Conservation (phyloP, 768 basidiomycete genomes). For the Agaricus sinodeliciosus region DNA sequence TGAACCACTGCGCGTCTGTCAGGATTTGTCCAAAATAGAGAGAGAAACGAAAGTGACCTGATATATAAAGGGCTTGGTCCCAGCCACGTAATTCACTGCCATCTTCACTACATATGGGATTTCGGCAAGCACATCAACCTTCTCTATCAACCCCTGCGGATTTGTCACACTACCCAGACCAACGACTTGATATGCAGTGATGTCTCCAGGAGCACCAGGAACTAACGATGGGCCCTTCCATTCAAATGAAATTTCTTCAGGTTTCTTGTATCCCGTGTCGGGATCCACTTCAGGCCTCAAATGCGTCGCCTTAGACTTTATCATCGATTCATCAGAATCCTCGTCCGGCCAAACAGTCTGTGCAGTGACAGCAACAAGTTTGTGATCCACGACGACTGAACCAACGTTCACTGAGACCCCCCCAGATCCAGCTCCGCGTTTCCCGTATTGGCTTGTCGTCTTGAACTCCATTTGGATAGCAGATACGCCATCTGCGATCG, state of each 20-base stretch:
- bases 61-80: slow-evolving; percentile 92
- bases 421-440: slow-evolving; percentile 73
- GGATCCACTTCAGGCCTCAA: slow-evolving; percentile 53
- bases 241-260: slow-evolving; percentile 59
- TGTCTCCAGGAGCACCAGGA: slow-evolving; percentile 39
- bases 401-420: slow-evolving; percentile 84
- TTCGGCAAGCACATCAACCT: slow-evolving; percentile 93
- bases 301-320: slow-evolving; percentile 65
- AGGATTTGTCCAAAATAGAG: slow-evolving; percentile 10
- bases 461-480: slow-evolving; percentile 96
- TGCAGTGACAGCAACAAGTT: slow-evolving; percentile 69
- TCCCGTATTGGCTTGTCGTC: slow-evolving; percentile 74
- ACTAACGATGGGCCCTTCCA: slow-evolving; percentile 74
- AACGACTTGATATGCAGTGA: slow-evolving; percentile 50
- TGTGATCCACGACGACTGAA: slow-evolving; percentile 72
- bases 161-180: slow-evolving; percentile 51
- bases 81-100: slow-evolving; percentile 88
- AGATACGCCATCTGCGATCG: slow-evolving; percentile 64
- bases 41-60: slow-evolving; percentile 48
- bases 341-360: slow-evolving; percentile 76
- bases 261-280: slow-evolving; percentile 78
- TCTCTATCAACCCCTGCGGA: slow-evolving; percentile 80
- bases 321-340: slow-evolving; percentile 25
- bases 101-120: slow-evolving; percentile 90
- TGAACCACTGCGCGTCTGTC: slow-evolving; percentile 36